Evolutionary conservation across 345 rosid genomes (phyloP).

Genomic region (Abelmoschus esculentus): DNA sequence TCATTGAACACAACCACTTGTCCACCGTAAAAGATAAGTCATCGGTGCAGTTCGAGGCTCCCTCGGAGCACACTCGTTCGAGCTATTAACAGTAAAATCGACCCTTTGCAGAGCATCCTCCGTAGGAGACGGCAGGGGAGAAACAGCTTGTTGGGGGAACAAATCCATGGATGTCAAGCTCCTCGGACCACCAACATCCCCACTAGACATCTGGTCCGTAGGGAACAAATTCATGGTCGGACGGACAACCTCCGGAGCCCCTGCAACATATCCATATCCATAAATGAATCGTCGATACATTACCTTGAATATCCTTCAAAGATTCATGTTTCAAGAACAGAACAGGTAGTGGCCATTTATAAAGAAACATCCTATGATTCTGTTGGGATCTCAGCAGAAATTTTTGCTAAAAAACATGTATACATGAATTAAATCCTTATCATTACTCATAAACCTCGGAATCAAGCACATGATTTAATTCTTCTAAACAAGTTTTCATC

Average conservation of each 20-base stretch:
- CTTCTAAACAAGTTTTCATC: too few relatives aligned
- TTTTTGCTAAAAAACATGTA: not conserved
- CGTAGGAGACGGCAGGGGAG: conserved; percentile 20
- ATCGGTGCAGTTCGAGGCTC: conserved; percentile 46
- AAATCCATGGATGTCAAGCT: conserved; percentile 46
- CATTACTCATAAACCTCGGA: not conserved
- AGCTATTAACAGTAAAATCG: conserved; percentile 13
- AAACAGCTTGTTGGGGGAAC: conserved; percentile 49
- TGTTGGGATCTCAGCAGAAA: conserved; percentile 1
- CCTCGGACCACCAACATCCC: conserved; percentile 8
- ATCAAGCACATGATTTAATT: conserved; percentile 6
- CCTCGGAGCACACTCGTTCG: not conserved
- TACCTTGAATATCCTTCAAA: not conserved
- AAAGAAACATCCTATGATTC: not conserved
- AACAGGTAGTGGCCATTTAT: conserved; percentile 2
- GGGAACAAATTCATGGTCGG: conserved; percentile 63
- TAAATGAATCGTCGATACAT: conserved; percentile 11
- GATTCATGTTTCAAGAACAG: not conserved
- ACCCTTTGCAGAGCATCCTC: conserved; percentile 28
- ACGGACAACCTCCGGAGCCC: conserved; percentile 19
- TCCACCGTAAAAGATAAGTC: conserved; percentile 87
- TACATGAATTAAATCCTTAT: not conserved
- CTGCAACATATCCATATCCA: conserved; percentile 26
- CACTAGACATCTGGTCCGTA: conserved; percentile 5
- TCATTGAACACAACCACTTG: conserved; percentile 73